Base-by-base conservation (phyloP, 2,329 filamentous ascomycete species). In the Cercospora sp. region DNA sequence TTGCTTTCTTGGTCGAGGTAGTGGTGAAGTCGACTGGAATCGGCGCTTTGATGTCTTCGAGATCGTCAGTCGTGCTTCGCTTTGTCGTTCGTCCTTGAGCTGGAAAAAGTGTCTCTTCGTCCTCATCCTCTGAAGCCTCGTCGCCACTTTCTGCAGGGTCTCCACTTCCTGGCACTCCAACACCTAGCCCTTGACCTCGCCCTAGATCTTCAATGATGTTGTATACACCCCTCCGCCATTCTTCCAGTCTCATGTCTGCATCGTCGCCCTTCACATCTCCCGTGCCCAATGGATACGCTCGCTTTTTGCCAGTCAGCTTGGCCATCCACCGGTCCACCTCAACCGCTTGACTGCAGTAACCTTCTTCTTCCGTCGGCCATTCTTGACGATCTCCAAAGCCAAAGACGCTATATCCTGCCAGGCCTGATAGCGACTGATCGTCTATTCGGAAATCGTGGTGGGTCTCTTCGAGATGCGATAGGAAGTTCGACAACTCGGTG, bases 381-480 rank as follows among this genome's bases (percentile, higher is more conserved):
- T 91, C 93, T 77, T 96, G 92, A 70, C 87, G 89, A 78, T 98
- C 94, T 18, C 94, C 94, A 75, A 97, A 91, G 0, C 95, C 95
- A 81, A 98, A 98, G 0, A 98, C 93, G 0, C 92, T 92, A 77
- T 97, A 98, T 8, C 94, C 94, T 2, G 94, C 82, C 16, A 98
- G 80, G 1, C 85, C 82, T 0, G 90, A 89, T 58, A 99, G 81
- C 0, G 95, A 91, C 0, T 91, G 90, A 0, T 93, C 97, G 75
- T 98, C 94, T 72, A 99, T 96, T 67, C 94, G 89, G 83, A 98
- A 98, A 79, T 99, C 95, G 81, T 98, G 89, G 77, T 98, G 94
- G 0, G 94, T 98, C 78, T 99, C 94, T 77, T 91, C 86, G 5
- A 99, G 82, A 78, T 97, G 93, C 71, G 92, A 89, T 26, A 98